phyloP scores from a whole-genome alignment of 148 eudicot species.

The Rhododendron vialii region DNA sequence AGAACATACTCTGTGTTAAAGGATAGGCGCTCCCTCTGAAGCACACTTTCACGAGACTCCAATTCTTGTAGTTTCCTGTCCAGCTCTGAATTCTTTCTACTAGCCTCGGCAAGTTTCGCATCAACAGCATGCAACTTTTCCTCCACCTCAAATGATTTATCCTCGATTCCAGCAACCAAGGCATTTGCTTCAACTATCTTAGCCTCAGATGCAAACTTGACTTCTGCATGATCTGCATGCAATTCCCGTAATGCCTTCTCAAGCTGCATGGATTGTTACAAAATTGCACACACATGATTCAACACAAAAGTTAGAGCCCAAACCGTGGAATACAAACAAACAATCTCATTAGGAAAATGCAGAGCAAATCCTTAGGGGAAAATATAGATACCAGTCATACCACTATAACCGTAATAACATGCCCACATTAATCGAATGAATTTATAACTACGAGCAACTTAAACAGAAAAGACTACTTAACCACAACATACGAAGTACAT shows the following conservation, averaged over 20 bases:
- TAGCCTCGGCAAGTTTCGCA: conserved; percentile 66
- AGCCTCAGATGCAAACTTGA: conserved; percentile 47
- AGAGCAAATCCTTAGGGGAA: neutral
- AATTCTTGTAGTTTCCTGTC: conserved; percentile 76
- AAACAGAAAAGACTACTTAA: neutral
- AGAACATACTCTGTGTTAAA: conserved; percentile 62
- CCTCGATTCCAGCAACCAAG: conserved; percentile 50
- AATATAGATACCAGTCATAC: neutral
- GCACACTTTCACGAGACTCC: conserved; percentile 68
- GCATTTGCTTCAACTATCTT: conserved; percentile 47
- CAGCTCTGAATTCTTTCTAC: conserved; percentile 57
- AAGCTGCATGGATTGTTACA: conserved; percentile 47
- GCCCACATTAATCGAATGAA: neutral
- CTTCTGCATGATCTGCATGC: conserved; percentile 43
- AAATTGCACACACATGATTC: neutral
- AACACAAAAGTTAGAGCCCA: neutral
- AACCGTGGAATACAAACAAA: neutral
- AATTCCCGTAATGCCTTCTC: conserved; percentile 69
- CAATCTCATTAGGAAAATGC: neutral
- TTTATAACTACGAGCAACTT: neutral
- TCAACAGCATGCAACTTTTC: conserved; percentile 50
- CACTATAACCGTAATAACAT: neutral
- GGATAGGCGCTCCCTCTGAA: conserved; percentile 54
- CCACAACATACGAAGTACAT: neutral
- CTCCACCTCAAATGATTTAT: conserved; percentile 56